Evolutionary conservation across 73 alveolate species (phyloP), one percentile per base, ranked within the genome.

Genomic region (Stentor roeselii): DNA sequence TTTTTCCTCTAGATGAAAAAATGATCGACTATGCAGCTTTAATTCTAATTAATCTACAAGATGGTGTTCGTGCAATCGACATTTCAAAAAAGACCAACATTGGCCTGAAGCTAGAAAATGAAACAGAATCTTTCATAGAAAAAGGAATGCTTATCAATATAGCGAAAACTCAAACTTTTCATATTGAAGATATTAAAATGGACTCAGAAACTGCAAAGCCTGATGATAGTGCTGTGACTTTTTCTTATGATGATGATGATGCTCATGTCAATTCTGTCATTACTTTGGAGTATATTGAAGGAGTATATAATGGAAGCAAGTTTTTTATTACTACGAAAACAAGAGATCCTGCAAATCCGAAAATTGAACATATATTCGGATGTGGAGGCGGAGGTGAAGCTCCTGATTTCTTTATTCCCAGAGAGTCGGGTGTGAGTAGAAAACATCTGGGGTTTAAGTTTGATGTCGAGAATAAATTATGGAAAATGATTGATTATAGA

Each of bases 381-480:
- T 67, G 80, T 67, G 80, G 80, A 1, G 80, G 80, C 21, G 37
- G 37, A 21, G 80, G 80, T 67, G 42, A 1, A 67, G 80, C n/a
- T 1, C 80, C 80, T 67, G 80, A 67, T 32, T 1, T 67, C 27
- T 67, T 67, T 67, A 21, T 21, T 32, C 80, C 80, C 0, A 67
- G 80, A 67, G 80, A 67, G 11, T 27, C 80, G 14, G 80, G 80
- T 27, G 34, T 67, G 1, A 67, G 80, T 2, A n/a, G 80, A 21
- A 21, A 67, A 21, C 80, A 67, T 2, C 27, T 27, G 6, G 67
- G 21, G 21, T 50, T 50, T 67, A 67, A n/a, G 0, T 21, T 30
- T 1, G n/a, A 21, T 67, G 11, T n/a, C 1, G 80, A 67, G 37
- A 67, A 67, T 67, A 32, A 32, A n/a, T 58, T 31, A 58, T 67